These are phyloP conservation scores for Globisporangium rhizosaccharum DNA, from an alignment of 352 stramenopile genomes.

Conservation along the genomic window DNA sequence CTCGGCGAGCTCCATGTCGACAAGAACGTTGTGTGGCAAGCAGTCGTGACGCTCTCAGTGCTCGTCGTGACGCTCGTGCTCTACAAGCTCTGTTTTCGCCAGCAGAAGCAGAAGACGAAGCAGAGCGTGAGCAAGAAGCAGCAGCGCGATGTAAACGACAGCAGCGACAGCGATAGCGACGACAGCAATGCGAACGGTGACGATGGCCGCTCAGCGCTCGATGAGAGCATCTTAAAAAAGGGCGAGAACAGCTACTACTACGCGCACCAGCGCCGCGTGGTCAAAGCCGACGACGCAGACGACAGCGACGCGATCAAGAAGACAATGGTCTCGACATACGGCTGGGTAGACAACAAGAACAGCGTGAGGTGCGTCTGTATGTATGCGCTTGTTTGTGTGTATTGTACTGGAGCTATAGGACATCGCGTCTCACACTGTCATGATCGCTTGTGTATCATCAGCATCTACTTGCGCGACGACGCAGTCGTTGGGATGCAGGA, in stretches of 20 bases:
- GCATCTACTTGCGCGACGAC: slow-evolving; percentile 76
- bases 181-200: slow-evolving; percentile 13
- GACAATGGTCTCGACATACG: slow-evolving; percentile 66
- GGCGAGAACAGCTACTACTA: slow-evolving; percentile 87
- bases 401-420: not conserved
- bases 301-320: slow-evolving; percentile 28
- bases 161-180: slow-evolving; percentile 2
- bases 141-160: slow-evolving; percentile 1
- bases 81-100: slow-evolving; percentile 14
- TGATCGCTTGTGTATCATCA: slow-evolving; percentile 9
- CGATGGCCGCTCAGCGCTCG: slow-evolving; percentile 29
- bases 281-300: slow-evolving; percentile 12
- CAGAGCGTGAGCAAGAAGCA: slow-evolving; percentile 17
- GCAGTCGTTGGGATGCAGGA: slow-evolving; percentile 42
- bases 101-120: slow-evolving; percentile 4
- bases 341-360: slow-evolving; percentile 72
- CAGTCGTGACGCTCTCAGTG: slow-evolving; percentile 24
- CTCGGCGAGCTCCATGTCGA: slow-evolving; percentile 58
- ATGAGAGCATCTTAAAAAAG: slow-evolving; percentile 65
- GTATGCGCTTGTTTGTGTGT: not conserved
- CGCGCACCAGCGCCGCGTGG: slow-evolving; percentile 39
- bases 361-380: slow-evolving; percentile 38
- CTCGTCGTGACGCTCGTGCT: slow-evolving; percentile 32
- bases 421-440: not conserved
- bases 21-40: slow-evolving; percentile 38